phyloP scores from a whole-genome alignment of 768 basidiomycete genomes.

The Cubamyces sp. region DNA sequence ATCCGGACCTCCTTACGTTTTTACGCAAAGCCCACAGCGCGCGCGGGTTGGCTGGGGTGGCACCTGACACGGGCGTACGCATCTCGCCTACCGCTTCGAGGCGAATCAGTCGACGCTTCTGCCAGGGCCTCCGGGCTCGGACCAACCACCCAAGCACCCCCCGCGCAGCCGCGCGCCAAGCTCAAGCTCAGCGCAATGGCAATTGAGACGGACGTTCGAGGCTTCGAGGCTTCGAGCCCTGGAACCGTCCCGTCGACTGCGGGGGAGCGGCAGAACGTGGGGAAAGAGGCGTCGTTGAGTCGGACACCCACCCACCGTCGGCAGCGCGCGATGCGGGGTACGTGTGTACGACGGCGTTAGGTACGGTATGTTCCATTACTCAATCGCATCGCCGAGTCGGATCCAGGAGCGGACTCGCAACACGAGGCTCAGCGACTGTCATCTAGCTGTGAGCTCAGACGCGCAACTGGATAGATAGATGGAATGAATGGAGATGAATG shows the following conservation, averaged over 20 bases:
- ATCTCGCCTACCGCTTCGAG: slow-evolving; percentile 11
- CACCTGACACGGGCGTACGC: slow-evolving; percentile 11
- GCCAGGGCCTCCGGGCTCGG: background rate
- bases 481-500: too few relatives aligned
- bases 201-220: too few relatives aligned
- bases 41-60: background rate
- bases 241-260: background rate
- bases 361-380: slow-evolving; percentile 3
- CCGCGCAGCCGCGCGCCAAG: too few relatives aligned
- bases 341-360: background rate
- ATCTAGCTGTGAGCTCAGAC: background rate
- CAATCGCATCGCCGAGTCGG: slow-evolving; percentile 1
- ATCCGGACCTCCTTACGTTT: slow-evolving; percentile 16
- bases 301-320: slow-evolving; percentile 3
- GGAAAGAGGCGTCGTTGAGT: background rate
- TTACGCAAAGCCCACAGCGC: slow-evolving; percentile 14
- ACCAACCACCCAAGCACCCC: slow-evolving; percentile 1
- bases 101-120: slow-evolving; percentile 1
- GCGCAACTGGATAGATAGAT: too few relatives aligned
- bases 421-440: background rate
- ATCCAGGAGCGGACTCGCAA: slow-evolving; percentile 3
- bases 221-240: too few relatives aligned
- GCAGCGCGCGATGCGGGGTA: background rate
- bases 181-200: too few relatives aligned
- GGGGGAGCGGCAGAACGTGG: slow-evolving; percentile 5